Evolutionary conservation across 441 rosid genomes (phyloP), one percentile per base, ranked within the genome.

Genomic region (Adansonia gregorii): DNA sequence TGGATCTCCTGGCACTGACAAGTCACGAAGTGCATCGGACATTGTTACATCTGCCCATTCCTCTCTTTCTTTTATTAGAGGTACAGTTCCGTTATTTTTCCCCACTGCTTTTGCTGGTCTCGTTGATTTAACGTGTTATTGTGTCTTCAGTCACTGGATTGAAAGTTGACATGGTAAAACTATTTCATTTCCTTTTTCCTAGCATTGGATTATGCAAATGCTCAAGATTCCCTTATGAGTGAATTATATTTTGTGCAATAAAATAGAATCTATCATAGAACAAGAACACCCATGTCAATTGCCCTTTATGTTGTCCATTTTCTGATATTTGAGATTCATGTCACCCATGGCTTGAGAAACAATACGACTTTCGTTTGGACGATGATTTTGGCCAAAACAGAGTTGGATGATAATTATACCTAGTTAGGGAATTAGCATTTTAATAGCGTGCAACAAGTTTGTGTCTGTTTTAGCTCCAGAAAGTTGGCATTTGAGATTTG

Each of bases 1-100:
- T 75, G 88, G 83, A 55, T 75, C 89, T 66, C 78, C 83, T 10
- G 81, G 78, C 59, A 56, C 24, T 80, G 91, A 88, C 8, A 81
- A 60, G 70, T 24, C 84, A 17, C 76, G 22, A 43, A 79, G 71
- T 66, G 6, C 70, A 72, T 52, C 84, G 0, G 86, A 87, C 52
- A 43, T 83, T 74, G 78, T 65, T 71, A 19, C 76, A 7, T 81
- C 85, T 0, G 83, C 89, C 41, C 75, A 79, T 24, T 85, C 93
- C 39, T 84, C 95, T 5, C 80, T 87, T 17, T 86, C 90, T 52
- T 89, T 91, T 80, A 82, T 91, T 48, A 89, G 56, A 86, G 95
- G 95, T 89, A 75, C 78, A 35, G 9, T 58, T 7, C 11, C 46
- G 15, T 6, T 22, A 9, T 11, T 1, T 2, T 8, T 0, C 2